Conservation (phyloP, 2,329 filamentous ascomycete genomes). For the Alternaria postmessia region DNA sequence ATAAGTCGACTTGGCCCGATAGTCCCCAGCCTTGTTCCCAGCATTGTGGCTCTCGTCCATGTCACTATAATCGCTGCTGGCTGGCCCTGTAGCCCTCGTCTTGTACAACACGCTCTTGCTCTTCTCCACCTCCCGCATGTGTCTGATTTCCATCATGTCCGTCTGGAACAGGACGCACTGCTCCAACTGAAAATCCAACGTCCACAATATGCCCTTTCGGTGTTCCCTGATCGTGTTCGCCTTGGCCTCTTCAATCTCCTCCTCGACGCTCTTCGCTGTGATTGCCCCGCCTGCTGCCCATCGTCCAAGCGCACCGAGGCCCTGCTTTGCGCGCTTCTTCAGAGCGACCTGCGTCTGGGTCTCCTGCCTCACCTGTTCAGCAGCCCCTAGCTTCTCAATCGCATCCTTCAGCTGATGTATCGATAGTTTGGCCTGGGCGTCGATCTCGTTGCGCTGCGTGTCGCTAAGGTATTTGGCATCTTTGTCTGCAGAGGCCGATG, state of each 20-base stretch:
- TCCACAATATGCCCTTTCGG: conserved; percentile 85
- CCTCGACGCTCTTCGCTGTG: conserved; percentile 68
- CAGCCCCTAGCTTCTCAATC: conserved; percentile 80
- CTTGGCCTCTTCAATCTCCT: conserved; percentile 74
- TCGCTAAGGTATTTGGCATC: conserved; percentile 73
- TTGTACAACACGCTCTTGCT: conserved; percentile 86
- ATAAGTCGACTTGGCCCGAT: conserved; percentile 35
- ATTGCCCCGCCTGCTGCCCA: conserved; percentile 67
- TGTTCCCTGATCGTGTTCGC: conserved; percentile 73
- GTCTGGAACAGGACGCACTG: conserved; percentile 80
- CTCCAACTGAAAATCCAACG: conserved; percentile 77
- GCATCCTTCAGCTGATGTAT: conserved; percentile 84
- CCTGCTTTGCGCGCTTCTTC: conserved; percentile 70
- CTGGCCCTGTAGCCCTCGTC: conserved; percentile 54
- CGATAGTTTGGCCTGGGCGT: conserved; percentile 84
- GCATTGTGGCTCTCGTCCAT: conserved; percentile 25
- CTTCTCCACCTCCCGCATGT: conserved; percentile 87
- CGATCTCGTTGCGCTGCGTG: conserved; percentile 82
- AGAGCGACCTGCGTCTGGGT: conserved; percentile 74
- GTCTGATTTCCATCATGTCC: conserved; percentile 89
- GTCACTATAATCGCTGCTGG: conserved; percentile 29
- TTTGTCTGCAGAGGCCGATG: conserved; percentile 51
- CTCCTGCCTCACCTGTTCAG: conserved; percentile 81
- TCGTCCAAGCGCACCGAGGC: conserved; percentile 73
- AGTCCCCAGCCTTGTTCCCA: conserved; percentile 28